A percentile compares a stretch with the other conserved stretches of the same genome.
Evolutionary conservation across 495 filamentous ascomycete genomes (phyloP).

Genomic region (Aspergillus baeticus): DNA sequence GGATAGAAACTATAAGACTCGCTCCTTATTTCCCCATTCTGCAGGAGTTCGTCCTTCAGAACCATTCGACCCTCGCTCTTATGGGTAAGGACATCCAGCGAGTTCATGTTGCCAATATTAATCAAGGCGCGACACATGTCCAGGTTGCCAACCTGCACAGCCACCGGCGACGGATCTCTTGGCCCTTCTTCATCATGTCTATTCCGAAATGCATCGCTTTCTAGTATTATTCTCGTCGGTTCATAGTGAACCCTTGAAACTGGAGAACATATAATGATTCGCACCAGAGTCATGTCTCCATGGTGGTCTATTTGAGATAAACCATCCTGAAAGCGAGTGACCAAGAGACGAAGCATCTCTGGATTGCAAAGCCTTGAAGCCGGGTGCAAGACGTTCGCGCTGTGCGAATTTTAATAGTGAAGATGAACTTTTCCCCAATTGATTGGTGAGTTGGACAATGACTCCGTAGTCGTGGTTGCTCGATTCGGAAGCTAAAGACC

Average conservation of each 20-base stretch:
- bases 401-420: slow-evolving; percentile 21
- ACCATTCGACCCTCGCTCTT: slow-evolving; percentile 11
- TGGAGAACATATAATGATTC: slow-evolving; percentile 13
- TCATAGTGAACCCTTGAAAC: slow-evolving; percentile 18
- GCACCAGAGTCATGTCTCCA: slow-evolving; percentile 19
- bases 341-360: slow-evolving; percentile 22
- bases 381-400: slow-evolving; percentile 27
- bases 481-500: not conserved
- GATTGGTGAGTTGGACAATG: slow-evolving; percentile 5
- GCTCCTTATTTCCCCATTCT: slow-evolving; percentile 14
- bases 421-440: slow-evolving; percentile 20
- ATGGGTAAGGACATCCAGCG: slow-evolving; percentile 12
- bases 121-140: slow-evolving; percentile 21
- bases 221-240: slow-evolving; percentile 20
- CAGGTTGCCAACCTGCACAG: slow-evolving; percentile 17
- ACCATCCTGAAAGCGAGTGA: slow-evolving; percentile 20
- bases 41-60: slow-evolving; percentile 10
- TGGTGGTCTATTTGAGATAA: slow-evolving; percentile 18
- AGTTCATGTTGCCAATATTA: slow-evolving; percentile 16
- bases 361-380: slow-evolving; percentile 27
- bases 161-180: slow-evolving; percentile 14
- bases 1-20: slow-evolving; percentile 14
- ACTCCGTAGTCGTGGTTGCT: not conserved
- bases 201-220: slow-evolving; percentile 8
- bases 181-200: slow-evolving; percentile 8